phyloP scores from a whole-genome alignment of 1,284 basidiomycete species.

The Ceratobasidium sp. region DNA sequence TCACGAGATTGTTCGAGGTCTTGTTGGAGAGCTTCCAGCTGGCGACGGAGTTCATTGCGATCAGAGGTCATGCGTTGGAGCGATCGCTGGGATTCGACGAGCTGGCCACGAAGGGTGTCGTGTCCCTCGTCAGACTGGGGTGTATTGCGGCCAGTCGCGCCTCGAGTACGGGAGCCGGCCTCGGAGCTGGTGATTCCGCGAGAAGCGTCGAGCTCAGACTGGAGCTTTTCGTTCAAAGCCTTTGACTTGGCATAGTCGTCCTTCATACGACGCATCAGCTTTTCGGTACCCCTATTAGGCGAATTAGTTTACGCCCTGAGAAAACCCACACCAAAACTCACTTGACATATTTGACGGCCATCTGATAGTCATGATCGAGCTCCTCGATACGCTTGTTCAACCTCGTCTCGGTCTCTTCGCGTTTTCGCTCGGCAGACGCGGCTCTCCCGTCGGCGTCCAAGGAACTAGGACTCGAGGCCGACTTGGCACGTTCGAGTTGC shows the following conservation, averaged over 20 bases:
- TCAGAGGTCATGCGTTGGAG: slow-evolving; percentile 70
- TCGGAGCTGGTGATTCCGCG: slow-evolving; percentile 66
- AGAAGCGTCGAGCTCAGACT: slow-evolving; percentile 76
- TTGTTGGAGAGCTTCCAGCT: slow-evolving; percentile 76
- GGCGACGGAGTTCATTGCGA: slow-evolving; percentile 77
- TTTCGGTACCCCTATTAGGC: slow-evolving; percentile 87
- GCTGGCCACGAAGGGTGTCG: slow-evolving; percentile 69
- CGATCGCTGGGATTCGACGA: slow-evolving; percentile 75
- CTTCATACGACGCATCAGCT: slow-evolving; percentile 98
- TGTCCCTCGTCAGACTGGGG: slow-evolving; percentile 69
- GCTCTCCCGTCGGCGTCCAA: slow-evolving; percentile 61
- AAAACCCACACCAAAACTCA: slow-evolving; percentile 53
- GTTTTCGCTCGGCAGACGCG: slow-evolving; percentile 61
- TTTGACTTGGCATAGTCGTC: slow-evolving; percentile 93
- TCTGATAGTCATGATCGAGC: slow-evolving; percentile 94
- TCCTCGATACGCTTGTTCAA: slow-evolving; percentile 81
- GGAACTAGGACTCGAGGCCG: slow-evolving; percentile 59
- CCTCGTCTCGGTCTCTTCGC: slow-evolving; percentile 78
- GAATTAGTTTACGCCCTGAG: slow-evolving; percentile 46
- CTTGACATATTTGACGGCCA: slow-evolving; percentile 92
- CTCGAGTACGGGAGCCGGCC: slow-evolving; percentile 64
- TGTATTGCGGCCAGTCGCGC: slow-evolving; percentile 78
- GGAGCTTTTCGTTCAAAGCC: slow-evolving; percentile 75
- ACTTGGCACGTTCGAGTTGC: slow-evolving; percentile 69
- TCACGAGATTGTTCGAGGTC: slow-evolving; percentile 77